Percentiles rank a stretch among this genome's conserved stretches.
Conservation (phyloP, 768 basidiomycete species). For the Neoboletus subvelutipes region DNA sequence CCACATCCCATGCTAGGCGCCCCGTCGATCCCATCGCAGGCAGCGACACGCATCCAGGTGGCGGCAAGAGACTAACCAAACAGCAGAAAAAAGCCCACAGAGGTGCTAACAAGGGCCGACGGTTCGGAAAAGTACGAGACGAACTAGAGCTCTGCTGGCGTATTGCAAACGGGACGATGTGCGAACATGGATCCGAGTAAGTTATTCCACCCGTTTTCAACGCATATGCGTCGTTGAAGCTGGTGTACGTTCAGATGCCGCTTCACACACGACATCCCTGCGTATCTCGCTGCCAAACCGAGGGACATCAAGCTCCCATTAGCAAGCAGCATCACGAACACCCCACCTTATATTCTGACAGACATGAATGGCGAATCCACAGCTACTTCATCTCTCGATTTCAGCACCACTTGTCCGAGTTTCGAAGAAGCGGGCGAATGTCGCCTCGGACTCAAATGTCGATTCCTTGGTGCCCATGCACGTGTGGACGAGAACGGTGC, state of each 20-base stretch:
- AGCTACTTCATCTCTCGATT: constrained; percentile 19
- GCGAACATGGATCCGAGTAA: constrained; percentile 69
- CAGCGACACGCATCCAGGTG: constrained; percentile 24
- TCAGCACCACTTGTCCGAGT: constrained; percentile 22
- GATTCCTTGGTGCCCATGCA: constrained; percentile 83
- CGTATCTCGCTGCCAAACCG: constrained; percentile 76
- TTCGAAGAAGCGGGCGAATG: constrained; percentile 33
- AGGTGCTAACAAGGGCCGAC: constrained; percentile 82
- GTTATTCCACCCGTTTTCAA: constrained; percentile 11
- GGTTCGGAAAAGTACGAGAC: constrained; percentile 76
- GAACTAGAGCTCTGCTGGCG: constrained; percentile 82
- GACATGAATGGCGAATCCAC: constrained; percentile 5
- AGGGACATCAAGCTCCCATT: constrained; percentile 65
- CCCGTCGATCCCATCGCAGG: constrained; percentile 34
- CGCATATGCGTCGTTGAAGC: not conserved
- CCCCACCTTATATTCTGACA: constrained; percentile 50
- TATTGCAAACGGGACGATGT: constrained; percentile 65
- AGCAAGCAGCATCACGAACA: constrained; percentile 40
- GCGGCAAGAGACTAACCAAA: constrained; percentile 47
- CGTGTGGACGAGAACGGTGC: constrained; percentile 44
- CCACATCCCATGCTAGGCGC: constrained; percentile 36
- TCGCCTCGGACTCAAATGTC: constrained; percentile 77
- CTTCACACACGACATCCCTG: constrained; percentile 72
- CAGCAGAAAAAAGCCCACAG: constrained; percentile 71
- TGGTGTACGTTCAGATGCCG: constrained; percentile 53